phyloP scores from a whole-genome alignment of 495 filamentous ascomycete species.

The Ascobolus immersus region DNA sequence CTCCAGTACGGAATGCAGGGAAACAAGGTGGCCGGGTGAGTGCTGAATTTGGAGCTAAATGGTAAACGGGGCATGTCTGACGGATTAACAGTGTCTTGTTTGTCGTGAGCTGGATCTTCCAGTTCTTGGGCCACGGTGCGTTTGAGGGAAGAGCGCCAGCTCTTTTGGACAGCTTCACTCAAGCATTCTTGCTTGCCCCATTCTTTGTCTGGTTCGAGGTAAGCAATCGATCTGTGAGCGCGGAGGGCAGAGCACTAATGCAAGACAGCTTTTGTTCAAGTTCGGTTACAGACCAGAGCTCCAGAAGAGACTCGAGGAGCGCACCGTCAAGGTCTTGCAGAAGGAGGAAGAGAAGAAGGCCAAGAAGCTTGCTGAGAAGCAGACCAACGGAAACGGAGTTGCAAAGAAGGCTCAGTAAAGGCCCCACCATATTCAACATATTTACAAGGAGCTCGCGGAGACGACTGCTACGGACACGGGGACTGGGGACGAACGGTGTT shows the following conservation, averaged over 20 bases:
- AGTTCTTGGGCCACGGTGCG: slow-evolving; percentile 76
- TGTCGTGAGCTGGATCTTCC: slow-evolving; percentile 52
- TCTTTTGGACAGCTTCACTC: slow-evolving; percentile 66
- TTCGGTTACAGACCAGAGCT: slow-evolving; percentile 77
- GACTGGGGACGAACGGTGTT: too few species aligned
- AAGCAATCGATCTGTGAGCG: not conserved
- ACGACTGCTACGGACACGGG: too few species aligned
- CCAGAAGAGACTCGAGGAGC: slow-evolving; percentile 46
- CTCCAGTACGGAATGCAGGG: slow-evolving; percentile 34
- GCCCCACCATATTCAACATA: too few species aligned
- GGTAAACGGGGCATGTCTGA: too few species aligned
- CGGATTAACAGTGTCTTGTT: slow-evolving; percentile 30
- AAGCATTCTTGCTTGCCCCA: slow-evolving; percentile 84
- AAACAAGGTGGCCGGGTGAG: slow-evolving; percentile 35
- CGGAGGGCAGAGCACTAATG: not conserved
- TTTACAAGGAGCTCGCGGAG: too few species aligned
- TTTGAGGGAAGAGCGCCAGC: slow-evolving; percentile 79
- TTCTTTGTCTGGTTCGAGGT: slow-evolving; percentile 96
- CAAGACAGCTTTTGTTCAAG: slow-evolving; percentile 39
- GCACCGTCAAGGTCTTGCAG: slow-evolving; percentile 15
- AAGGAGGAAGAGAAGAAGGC: slow-evolving; percentile 8
- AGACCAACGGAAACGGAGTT: too few species aligned
- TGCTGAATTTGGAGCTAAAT: not conserved
- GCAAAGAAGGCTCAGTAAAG: too few species aligned
- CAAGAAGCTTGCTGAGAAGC: too few species aligned